phyloP scores from a whole-genome alignment of 2,329 filamentous ascomycete genomes.

The Ophiostoma perfectum region DNA sequence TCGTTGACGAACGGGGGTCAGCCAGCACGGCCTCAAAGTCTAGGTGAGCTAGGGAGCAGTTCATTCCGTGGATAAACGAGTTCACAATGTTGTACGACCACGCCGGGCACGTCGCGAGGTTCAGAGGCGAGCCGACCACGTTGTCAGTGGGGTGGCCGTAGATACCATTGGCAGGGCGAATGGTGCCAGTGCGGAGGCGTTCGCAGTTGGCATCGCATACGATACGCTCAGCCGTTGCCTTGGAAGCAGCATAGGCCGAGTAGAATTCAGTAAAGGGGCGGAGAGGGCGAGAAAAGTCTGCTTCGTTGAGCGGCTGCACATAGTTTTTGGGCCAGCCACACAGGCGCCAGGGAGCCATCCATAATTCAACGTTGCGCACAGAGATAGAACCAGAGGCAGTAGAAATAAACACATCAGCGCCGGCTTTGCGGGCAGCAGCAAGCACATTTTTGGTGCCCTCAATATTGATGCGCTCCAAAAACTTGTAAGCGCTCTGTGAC shows the following conservation, averaged over 20 bases:
- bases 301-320: conserved; percentile 41
- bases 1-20: conserved; percentile 26
- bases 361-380: conserved; percentile 36
- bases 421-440: conserved; percentile 37
- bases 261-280: conserved; percentile 39
- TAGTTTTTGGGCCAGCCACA: conserved; percentile 33
- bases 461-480: conserved; percentile 42
- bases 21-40: conserved; percentile 39
- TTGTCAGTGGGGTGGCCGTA: conserved; percentile 48
- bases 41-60: conserved; percentile 40
- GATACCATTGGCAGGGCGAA: conserved; percentile 48
- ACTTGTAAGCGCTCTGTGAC: conserved; percentile 36
- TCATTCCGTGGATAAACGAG: conserved; percentile 39
- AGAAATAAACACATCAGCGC: conserved; percentile 42
- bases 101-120: conserved; percentile 36
- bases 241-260: conserved; percentile 44
- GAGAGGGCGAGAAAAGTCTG: conserved; percentile 37
- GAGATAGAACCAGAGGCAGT: conserved; percentile 45
- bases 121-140: conserved; percentile 41
- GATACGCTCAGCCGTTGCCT: conserved; percentile 42
- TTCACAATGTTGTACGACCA: conserved; percentile 40
- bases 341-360: conserved; percentile 40
- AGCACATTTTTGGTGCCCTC: conserved; percentile 44
- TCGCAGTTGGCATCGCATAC: conserved; percentile 35
- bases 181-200: conserved; percentile 45